A percentile compares a stretch with the other conserved stretches of the same genome.
Evolutionary conservation across 805 yeast genomes (phyloP).

Genomic region (Ogataea methanolica): DNA sequence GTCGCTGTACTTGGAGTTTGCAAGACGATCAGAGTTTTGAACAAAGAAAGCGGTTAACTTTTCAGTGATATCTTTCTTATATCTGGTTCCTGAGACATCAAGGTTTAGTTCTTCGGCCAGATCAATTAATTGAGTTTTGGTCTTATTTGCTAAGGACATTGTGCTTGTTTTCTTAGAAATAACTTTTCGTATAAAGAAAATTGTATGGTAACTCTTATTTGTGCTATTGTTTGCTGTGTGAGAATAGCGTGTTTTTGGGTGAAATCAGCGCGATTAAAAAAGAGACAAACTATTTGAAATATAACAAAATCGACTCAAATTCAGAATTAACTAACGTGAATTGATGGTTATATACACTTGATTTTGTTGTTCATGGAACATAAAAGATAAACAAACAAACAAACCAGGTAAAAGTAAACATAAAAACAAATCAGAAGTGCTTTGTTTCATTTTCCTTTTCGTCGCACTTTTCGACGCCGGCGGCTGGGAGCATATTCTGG

Average conservation of each 20-base stretch:
- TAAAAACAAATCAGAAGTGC: too few relatives aligned
- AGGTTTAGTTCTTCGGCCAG: conserved; percentile 28
- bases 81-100: conserved; percentile 18
- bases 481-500: too few relatives aligned
- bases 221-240: too few relatives aligned
- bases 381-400: too few relatives aligned
- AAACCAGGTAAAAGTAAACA: too few relatives aligned
- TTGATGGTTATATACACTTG: not conserved
- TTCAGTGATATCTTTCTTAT: conserved; percentile 27
- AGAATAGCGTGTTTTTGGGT: too few relatives aligned
- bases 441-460: too few relatives aligned
- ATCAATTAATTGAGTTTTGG: conserved; percentile 28
- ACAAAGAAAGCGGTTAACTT: conserved; percentile 18
- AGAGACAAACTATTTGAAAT: too few relatives aligned
- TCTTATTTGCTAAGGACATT: conserved; percentile 26
- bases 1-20: conserved; percentile 25
- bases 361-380: too few relatives aligned
- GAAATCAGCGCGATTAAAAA: too few relatives aligned
- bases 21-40: conserved; percentile 18
- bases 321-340: not conserved
- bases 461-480: too few relatives aligned
- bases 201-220: not conserved
- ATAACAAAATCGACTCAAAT: not conserved
- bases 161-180: not conserved
- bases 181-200: too few relatives aligned